phyloP scores from a whole-genome alignment of 192 early-diverging fungal genomes.

The Backusella parvicylindrica region DNA sequence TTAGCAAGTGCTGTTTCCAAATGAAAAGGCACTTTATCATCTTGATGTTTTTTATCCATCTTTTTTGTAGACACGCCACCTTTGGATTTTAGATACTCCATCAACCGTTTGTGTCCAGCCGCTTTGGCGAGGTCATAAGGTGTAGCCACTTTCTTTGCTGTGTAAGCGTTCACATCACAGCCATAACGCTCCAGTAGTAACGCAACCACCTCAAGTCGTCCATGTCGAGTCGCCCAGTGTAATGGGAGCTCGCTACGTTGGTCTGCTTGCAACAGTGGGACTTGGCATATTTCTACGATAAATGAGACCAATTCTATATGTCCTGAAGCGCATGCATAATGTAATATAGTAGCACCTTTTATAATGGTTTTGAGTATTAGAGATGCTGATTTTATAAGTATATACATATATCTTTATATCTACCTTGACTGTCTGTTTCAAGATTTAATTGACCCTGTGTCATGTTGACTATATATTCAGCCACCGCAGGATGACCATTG shows the following conservation, averaged over 20 bases:
- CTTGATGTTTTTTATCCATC: conserved; percentile 27
- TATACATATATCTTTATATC: background rate
- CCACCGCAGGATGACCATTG: conserved; percentile 21
- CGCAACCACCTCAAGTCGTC: conserved; percentile 21
- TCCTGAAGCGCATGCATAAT: conserved; percentile 31
- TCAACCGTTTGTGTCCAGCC: conserved; percentile 15
- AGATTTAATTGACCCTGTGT: conserved; percentile 19
- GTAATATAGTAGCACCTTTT: conserved; percentile 30
- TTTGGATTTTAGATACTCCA: conserved; percentile 23
- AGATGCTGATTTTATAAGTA: background rate
- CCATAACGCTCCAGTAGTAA: conserved; percentile 24
- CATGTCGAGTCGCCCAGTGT: conserved; percentile 32
- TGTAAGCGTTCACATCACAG: conserved; percentile 26
- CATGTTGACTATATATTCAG: conserved; percentile 19
- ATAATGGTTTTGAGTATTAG: too few species aligned
- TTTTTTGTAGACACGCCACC: conserved; percentile 28
- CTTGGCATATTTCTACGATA: conserved; percentile 20
- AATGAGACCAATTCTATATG: conserved; percentile 21
- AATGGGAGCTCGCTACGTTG: conserved; percentile 26
- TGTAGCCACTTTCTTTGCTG: conserved; percentile 23
- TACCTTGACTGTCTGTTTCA: conserved; percentile 19
- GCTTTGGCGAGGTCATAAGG: conserved; percentile 27
- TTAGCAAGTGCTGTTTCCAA: conserved; percentile 21
- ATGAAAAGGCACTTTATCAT: conserved; percentile 23
- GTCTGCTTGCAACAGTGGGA: conserved; percentile 18